Conservation (phyloP, 2,329 filamentous ascomycete genomes). For the Orbilia quercus region DNA sequence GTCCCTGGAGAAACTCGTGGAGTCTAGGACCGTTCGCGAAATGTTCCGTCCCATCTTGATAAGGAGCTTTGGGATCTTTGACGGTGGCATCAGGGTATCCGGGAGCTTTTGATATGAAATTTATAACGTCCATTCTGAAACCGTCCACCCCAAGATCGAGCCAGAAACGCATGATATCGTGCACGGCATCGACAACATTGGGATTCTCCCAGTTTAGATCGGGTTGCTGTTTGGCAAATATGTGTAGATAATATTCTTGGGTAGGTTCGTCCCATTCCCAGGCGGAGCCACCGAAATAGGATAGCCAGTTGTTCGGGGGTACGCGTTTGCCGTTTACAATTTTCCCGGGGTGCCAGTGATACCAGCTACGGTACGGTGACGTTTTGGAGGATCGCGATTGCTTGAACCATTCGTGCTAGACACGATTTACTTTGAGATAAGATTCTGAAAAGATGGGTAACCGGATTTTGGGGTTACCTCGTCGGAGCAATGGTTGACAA, state of each 20-base stretch:
- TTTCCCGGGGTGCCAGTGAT: slow-evolving; percentile 68
- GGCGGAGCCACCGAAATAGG: slow-evolving; percentile 65
- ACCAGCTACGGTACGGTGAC: slow-evolving; percentile 70
- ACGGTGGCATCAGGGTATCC: slow-evolving; percentile 71
- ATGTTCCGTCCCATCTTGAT: slow-evolving; percentile 68
- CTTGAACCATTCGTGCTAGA: slow-evolving; percentile 69
- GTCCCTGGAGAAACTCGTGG: slow-evolving; percentile 75
- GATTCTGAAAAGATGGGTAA: neutral
- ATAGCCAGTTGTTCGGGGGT: slow-evolving; percentile 66
- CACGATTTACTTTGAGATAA: neutral
- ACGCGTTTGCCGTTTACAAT: slow-evolving; percentile 62
- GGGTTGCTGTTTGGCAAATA: slow-evolving; percentile 80
- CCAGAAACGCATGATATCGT: slow-evolving; percentile 82
- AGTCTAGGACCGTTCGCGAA: slow-evolving; percentile 77
- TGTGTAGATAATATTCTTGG: slow-evolving; percentile 69
- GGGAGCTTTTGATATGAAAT: slow-evolving; percentile 75
- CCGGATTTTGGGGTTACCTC: slow-evolving; percentile 62
- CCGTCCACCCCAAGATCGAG: slow-evolving; percentile 77
- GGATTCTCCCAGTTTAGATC: slow-evolving; percentile 87
- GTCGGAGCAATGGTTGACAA: slow-evolving; percentile 81
- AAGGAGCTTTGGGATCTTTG: slow-evolving; percentile 63
- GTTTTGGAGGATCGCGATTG: slow-evolving; percentile 68
- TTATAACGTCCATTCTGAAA: slow-evolving; percentile 80
- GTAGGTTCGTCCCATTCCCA: slow-evolving; percentile 68
- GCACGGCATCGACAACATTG: slow-evolving; percentile 75